Base-by-base conservation (phyloP, 1,284 basidiomycete genomes). In the Puccinia polysora region DNA sequence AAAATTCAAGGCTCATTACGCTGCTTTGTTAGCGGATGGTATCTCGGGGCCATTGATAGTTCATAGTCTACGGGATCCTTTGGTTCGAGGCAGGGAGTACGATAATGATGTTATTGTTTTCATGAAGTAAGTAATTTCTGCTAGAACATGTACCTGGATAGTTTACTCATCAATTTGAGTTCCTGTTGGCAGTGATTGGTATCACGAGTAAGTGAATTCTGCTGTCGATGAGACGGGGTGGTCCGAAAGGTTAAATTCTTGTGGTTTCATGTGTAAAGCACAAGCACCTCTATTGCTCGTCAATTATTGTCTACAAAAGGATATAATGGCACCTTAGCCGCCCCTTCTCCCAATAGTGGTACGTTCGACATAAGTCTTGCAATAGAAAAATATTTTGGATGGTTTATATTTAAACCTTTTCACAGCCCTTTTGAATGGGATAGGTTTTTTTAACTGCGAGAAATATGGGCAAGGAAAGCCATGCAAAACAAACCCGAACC, bases 371-470 rank as follows among this genome's bases (percentile, higher is more conserved):
- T 76, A 2, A 75, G 75, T 69, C 53, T 53, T 34, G 75, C 76
- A 60, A 59, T 71, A 36, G 71, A 58, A 52, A 69, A 28, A 64
- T 77, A 36, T 47, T 74, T 63, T 43, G 69, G 25, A 58, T 65
- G n/a, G 71, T 34, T 50, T 4, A 30, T 38, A 8, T 10, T 12
- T n/a, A 2, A 8, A 10, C 8, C 28, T 38, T 50, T 14, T 20
- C 56, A 84, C 64, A 80, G 82, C 0, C 84, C 83, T 1, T 76
- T 85, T 86, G 76, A 85, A 86, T 65, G 85, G 85, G 1, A 75
- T 78, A 25, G 84, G 84, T 4, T 79, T 82, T 14, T 84, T 77
- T 64, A 62, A 78, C 55, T 80, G 80, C 75, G 58, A 78, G 74
- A 73, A 77, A 7, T 80, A 78, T 6, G 81, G 81, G 3, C 80